A percentile compares a stretch with the other conserved stretches of the same genome.
These are phyloP conservation scores for Lagenidium sp. DNA, from an alignment of 352 stramenopile genomes.

Conservation along the genomic window DNA sequence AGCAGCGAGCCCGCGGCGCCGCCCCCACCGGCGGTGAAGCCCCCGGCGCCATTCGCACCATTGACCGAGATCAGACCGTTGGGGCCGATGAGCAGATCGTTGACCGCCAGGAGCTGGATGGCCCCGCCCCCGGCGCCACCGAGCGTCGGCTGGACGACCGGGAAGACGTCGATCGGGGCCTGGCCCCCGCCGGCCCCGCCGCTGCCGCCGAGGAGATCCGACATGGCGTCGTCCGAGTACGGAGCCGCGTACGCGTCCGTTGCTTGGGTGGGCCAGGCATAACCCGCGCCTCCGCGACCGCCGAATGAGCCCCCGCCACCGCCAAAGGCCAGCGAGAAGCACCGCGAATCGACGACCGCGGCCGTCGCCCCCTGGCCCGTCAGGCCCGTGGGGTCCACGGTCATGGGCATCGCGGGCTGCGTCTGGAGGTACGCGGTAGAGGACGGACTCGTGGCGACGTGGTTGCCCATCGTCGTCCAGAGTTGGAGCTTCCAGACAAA, in stretches of 20 bases:
- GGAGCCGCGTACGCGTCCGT: constrained; percentile 7
- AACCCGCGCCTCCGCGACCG: constrained; percentile 40
- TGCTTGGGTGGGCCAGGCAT: constrained; percentile 17
- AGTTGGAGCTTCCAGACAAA: constrained; percentile 91
- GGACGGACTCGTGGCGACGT: constrained; percentile 69
- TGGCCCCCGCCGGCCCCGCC: constrained; percentile 81
- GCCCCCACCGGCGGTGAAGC: constrained; percentile 46
- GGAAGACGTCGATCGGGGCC: constrained; percentile 75
- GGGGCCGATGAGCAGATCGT: constrained; percentile 89
- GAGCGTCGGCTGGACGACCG: constrained; percentile 51
- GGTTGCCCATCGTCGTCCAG: constrained; percentile 81
- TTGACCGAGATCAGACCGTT: constrained; percentile 76
- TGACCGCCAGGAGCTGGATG: constrained; percentile 84
- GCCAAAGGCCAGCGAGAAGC: constrained; percentile 89
- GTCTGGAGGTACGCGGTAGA: constrained; percentile 19
- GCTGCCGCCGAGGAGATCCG: constrained; percentile 87
- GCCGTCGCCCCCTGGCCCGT: constrained; percentile 39
- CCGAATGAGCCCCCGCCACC: constrained; percentile 71
- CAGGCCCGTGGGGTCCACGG: constrained; percentile 27
- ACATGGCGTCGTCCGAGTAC: constrained; percentile 41
- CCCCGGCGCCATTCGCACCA: constrained; percentile 35
- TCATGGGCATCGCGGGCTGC: constrained; percentile 25
- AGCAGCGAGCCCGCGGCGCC: constrained; percentile 45
- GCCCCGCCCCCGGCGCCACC: constrained; percentile 88
- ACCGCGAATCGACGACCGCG: constrained; percentile 52